Percentiles rank a stretch among this genome's conserved stretches.
phyloP scores from a whole-genome alignment of 2,329 filamentous ascomycete genomes.

The Capronia americana region DNA sequence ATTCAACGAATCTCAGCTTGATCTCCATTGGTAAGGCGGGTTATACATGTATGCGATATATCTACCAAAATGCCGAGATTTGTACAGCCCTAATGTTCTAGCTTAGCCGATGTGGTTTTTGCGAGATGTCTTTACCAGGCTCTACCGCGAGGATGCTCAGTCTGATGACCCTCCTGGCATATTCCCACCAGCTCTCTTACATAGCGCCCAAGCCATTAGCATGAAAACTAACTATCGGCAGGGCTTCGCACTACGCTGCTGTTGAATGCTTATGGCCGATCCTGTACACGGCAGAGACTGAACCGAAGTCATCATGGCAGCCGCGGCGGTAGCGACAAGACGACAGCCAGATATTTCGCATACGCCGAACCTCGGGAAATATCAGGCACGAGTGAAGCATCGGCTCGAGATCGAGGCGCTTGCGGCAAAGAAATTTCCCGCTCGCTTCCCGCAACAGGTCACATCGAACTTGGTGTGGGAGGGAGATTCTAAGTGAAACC shows the following conservation, averaged over 20 bases:
- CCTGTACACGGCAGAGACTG: not conserved
- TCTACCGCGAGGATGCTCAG: not conserved
- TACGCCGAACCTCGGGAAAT: conserved; percentile 42
- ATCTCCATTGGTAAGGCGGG: not conserved
- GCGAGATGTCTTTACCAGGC: not conserved
- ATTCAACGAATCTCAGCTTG: not conserved
- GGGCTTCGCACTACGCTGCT: not conserved
- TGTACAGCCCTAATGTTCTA: not conserved
- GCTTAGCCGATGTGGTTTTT: not conserved
- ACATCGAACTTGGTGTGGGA: conserved; percentile 57
- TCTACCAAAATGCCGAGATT: not conserved
- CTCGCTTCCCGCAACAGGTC: conserved; percentile 51
- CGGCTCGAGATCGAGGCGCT: conserved; percentile 37
- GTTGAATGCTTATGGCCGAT: not conserved
- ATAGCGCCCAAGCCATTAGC: not conserved
- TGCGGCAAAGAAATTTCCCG: conserved; percentile 44
- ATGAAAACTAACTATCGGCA: not conserved
- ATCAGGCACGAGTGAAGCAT: conserved; percentile 35
- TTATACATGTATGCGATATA: not conserved
- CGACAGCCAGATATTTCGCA: conserved; percentile 45
- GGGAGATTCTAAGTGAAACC: conserved; percentile 46
- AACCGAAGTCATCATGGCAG: not conserved
- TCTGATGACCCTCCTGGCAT: not conserved
- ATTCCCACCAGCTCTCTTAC: not conserved
- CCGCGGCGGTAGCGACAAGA: conserved; percentile 7